These are phyloP conservation scores for Nannizziopsis barbatae DNA, from an alignment of 2,329 filamentous ascomycete genomes.

Conservation along the genomic window DNA sequence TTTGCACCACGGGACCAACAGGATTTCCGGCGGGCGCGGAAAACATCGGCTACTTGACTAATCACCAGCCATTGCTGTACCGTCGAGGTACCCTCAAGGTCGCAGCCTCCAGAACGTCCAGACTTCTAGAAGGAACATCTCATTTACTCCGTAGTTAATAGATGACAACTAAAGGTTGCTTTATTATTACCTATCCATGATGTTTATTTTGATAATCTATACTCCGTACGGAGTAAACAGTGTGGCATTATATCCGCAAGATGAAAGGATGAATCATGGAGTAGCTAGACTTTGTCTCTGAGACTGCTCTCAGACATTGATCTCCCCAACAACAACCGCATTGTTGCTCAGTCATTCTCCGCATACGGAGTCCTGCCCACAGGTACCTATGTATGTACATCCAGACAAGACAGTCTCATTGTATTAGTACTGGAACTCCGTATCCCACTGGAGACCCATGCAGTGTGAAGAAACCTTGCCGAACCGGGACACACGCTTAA, in stretches of 20 bases:
- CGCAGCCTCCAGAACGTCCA: not conserved
- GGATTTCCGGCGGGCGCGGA: slow-evolving; percentile 3
- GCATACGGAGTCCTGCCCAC: not conserved
- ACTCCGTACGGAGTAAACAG: too few relatives aligned
- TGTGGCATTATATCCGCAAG: too few relatives aligned
- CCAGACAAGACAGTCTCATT: not conserved
- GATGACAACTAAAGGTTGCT: too few relatives aligned
- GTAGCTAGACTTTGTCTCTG: too few relatives aligned
- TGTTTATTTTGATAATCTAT: too few relatives aligned
- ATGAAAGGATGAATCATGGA: too few relatives aligned
- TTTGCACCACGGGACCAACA: slow-evolving; percentile 2
- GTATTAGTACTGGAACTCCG: not conserved
- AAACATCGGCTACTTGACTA: slow-evolving; percentile 5
- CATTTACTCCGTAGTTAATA: too few relatives aligned
- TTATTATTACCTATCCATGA: not conserved
- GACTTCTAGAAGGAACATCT: too few relatives aligned
- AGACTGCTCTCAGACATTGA: too few relatives aligned
- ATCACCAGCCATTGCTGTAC: not conserved
- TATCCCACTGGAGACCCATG: slow-evolving; percentile 4
- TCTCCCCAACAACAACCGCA: too few relatives aligned
- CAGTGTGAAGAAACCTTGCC: slow-evolving; percentile 9
- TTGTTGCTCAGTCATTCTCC: not conserved
- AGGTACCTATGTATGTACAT: not conserved
- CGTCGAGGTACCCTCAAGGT: not conserved
- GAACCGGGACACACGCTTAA: not conserved